Base-by-base conservation (phyloP, 805 yeast genomes). In the Saturnispora zaruensis region DNA sequence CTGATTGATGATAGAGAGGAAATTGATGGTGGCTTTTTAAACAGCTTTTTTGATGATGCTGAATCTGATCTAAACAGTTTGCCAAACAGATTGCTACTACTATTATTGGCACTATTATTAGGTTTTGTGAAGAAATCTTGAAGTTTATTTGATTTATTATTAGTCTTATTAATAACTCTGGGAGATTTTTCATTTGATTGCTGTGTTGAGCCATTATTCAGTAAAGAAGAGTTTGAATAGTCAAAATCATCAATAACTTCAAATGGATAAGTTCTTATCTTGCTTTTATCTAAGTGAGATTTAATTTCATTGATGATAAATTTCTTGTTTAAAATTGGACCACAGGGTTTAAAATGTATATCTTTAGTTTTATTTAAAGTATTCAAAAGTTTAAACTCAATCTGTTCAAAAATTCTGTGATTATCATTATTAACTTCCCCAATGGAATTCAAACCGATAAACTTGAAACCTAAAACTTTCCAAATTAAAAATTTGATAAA, bases 161-260 rank as follows among this genome's bases (percentile, higher is more conserved):
- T 38, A 11, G 20, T 28, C 16, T 44, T 47, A 26, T 48, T 33
- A 14, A 42, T 23, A 21, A 11, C 30, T 5, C 30, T 47, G 16
- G 37, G 16, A 46, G 47, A 26, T 47, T 51, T 9, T 43, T 49
- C 6, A 24, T 50, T 44, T 2, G 59, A 46, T 32, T 54, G 45
- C 13, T 30, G 32, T 28, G 32, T 11, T 5, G 13, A 28, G 13
- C 32, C 32, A 13, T 14, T 6, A 28, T 13, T 28, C 5, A 28
- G n/a, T 28, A 44, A 23, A 13, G 32, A 48, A 21, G 46, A 30
- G 13, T 20, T 21, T 6, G 68, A 70, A 61, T 81, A 81, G 30
- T 79, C 72, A 1, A 84, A 81, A 57, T 82, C 87, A 61, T 82
- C 87, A 46, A 81, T 72, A 2, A 82, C 72, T 55, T 82, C 87